A percentile compares a stretch with the other conserved stretches of the same genome.
phyloP scores from a whole-genome alignment of 2,329 filamentous ascomycete genomes.

The Davidsoniella australis region DNA sequence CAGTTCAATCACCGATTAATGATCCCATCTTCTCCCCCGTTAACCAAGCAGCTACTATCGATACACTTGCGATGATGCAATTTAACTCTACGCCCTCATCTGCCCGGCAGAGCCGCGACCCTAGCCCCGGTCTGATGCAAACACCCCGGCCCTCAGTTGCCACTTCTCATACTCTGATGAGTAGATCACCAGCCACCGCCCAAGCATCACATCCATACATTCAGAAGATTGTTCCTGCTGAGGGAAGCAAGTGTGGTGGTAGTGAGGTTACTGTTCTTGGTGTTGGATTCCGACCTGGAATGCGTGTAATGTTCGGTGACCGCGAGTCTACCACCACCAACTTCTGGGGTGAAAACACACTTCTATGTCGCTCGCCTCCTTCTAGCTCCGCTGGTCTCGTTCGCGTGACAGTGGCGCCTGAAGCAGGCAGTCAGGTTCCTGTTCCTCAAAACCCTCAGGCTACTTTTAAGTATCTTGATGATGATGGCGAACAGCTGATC shows the following conservation, averaged over 20 bases:
- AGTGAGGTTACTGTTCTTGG: slow-evolving; percentile 78
- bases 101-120: slow-evolving; percentile 58
- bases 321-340: slow-evolving; percentile 51
- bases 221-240: slow-evolving; percentile 66
- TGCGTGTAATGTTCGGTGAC: slow-evolving; percentile 72
- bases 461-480: slow-evolving; percentile 58
- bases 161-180: slow-evolving; percentile 26
- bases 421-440: slow-evolving; percentile 10
- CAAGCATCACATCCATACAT: slow-evolving; percentile 35
- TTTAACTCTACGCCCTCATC: slow-evolving; percentile 59
- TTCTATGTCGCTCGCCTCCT: slow-evolving; percentile 64
- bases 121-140: slow-evolving; percentile 38
- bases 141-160: slow-evolving; percentile 25
- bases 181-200: slow-evolving; percentile 4
- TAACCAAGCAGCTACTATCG: slow-evolving; percentile 23
- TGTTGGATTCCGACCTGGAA: slow-evolving; percentile 55
- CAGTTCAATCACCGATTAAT: slow-evolving; percentile 21
- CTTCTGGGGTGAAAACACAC: slow-evolving; percentile 63
- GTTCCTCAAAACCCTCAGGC: slow-evolving; percentile 25
- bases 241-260: slow-evolving; percentile 67
- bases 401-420: slow-evolving; percentile 37
- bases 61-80: slow-evolving; percentile 44
- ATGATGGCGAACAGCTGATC: slow-evolving; percentile 51
- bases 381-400: slow-evolving; percentile 51
- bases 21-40: slow-evolving; percentile 22